Evolutionary conservation across 1,284 basidiomycete species (phyloP).

Genomic region (Rhizoctonia solani): DNA sequence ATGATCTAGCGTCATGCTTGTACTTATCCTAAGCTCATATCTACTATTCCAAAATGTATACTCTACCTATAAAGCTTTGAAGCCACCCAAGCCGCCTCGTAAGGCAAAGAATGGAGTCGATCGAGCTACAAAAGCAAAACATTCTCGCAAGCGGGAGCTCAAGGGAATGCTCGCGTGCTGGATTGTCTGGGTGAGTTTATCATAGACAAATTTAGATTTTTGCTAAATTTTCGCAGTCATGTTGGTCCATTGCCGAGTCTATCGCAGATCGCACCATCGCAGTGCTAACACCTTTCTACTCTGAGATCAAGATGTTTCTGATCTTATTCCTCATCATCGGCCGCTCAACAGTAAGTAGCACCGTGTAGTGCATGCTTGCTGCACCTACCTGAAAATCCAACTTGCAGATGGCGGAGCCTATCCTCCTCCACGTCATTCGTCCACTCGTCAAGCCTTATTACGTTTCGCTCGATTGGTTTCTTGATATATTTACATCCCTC

Average conservation of each 20-base stretch:
- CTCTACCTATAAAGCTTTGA: slow-evolving; percentile 79
- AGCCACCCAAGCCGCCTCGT: slow-evolving; percentile 60
- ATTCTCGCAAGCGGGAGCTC: slow-evolving; percentile 76
- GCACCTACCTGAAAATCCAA: background rate
- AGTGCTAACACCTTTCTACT: slow-evolving; percentile 39
- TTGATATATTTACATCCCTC: slow-evolving; percentile 34
- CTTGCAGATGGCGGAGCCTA: slow-evolving; percentile 37
- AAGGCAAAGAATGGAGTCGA: slow-evolving; percentile 58
- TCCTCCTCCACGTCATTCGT: slow-evolving; percentile 37
- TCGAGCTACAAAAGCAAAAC: slow-evolving; percentile 65
- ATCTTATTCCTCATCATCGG: slow-evolving; percentile 38
- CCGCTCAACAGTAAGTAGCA: slow-evolving; percentile 32
- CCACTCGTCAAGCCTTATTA: slow-evolving; percentile 38
- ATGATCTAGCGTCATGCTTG: slow-evolving; percentile 29
- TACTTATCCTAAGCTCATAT: slow-evolving; percentile 27
- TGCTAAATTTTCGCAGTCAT: slow-evolving; percentile 29
- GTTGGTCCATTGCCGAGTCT: slow-evolving; percentile 36
- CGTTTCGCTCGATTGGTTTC: slow-evolving; percentile 35
- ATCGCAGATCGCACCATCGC: slow-evolving; percentile 37
- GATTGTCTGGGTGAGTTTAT: slow-evolving; percentile 72
- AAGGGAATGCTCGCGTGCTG: slow-evolving; percentile 80
- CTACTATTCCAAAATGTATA: slow-evolving; percentile 78
- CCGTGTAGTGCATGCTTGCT: background rate
- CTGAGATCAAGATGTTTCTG: slow-evolving; percentile 37
- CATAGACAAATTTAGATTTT: background rate